phyloP scores from a whole-genome alignment of 176 grass and related monocot genomes.

The Triticum monococcum region DNA sequence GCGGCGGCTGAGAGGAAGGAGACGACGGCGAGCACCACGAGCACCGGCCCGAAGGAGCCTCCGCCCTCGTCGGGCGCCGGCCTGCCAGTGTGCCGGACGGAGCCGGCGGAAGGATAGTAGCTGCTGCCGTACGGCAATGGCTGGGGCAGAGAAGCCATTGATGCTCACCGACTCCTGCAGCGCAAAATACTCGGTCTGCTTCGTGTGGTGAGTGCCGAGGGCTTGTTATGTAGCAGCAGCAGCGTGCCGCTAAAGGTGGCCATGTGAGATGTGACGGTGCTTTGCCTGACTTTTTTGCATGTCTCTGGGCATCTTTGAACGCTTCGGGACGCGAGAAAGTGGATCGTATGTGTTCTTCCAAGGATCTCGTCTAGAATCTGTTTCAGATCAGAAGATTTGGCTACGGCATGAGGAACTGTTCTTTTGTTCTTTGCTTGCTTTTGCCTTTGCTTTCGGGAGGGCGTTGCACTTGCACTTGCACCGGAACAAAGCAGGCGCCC shows the following conservation, averaged over 20 bases:
- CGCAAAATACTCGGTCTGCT: not conserved
- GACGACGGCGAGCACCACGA: slow-evolving; percentile 52
- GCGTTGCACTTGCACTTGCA: not conserved
- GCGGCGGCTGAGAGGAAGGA: slow-evolving; percentile 41
- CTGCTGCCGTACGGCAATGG: slow-evolving; percentile 23
- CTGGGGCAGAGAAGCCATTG: slow-evolving; percentile 33
- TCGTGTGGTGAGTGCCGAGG: not conserved
- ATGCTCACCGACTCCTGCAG: not conserved
- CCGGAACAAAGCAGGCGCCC: not conserved
- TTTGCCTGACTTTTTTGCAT: not conserved
- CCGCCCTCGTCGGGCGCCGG: slow-evolving; percentile 4
- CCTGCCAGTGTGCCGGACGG: not conserved
- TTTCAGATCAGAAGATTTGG: not conserved
- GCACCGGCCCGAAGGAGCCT: slow-evolving; percentile 53
- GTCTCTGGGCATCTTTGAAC: slow-evolving; percentile 50
- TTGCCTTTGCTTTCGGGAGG: slow-evolving; percentile 16
- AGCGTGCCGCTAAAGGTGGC: not conserved
- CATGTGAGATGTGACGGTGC: slow-evolving; percentile 7
- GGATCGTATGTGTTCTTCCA: not conserved
- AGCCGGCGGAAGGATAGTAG: slow-evolving; percentile 26
- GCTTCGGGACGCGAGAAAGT: slow-evolving; percentile 57
- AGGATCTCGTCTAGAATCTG: slow-evolving; percentile 6
- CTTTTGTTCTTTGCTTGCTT: not conserved
- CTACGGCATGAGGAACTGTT: not conserved
- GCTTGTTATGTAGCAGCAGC: not conserved